These are phyloP conservation scores for Penicillium italicum DNA, from an alignment of 2,329 filamentous ascomycete species.

Conservation along the genomic window DNA sequence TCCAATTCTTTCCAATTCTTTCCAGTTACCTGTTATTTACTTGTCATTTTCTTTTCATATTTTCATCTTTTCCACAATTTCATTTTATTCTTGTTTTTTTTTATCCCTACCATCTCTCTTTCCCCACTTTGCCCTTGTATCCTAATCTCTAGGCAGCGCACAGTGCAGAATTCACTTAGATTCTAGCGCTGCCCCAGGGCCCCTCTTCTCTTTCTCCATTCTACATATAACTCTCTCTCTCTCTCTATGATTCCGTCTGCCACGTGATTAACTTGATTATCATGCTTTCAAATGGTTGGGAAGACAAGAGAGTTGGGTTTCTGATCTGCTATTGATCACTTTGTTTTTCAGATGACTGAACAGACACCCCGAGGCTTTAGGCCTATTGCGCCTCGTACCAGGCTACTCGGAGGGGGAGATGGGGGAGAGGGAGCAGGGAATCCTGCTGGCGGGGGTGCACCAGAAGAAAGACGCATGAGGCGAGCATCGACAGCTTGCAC, in stretches of 20 bases:
- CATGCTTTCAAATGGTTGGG: slow-evolving; percentile 8
- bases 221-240: slow-evolving; percentile 6
- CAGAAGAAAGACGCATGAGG: slow-evolving; percentile 34
- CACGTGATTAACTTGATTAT: slow-evolving; percentile 2
- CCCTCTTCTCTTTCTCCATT: slow-evolving; percentile 3
- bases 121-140: not conserved
- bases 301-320: not conserved
- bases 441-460: slow-evolving; percentile 10
- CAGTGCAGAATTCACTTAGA: slow-evolving; percentile 3
- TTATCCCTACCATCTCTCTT: not conserved
- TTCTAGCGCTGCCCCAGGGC: not conserved
- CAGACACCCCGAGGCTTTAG: slow-evolving; percentile 27
- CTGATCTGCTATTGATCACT: not conserved
- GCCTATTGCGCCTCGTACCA: slow-evolving; percentile 32
- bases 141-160: not conserved
- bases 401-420: slow-evolving; percentile 9
- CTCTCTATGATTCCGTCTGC: not conserved
- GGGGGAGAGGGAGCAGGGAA: slow-evolving; percentile 17
- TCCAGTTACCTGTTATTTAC: slow-evolving; percentile 3
- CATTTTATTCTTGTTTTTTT: not conserved
- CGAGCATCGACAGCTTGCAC: slow-evolving; percentile 38
- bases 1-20: not conserved
- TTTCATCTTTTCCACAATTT: no score
- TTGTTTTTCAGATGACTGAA: slow-evolving; percentile 22
- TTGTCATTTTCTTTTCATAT: not conserved